Evolutionary conservation across 2,329 filamentous ascomycete genomes (phyloP).

Genomic region (Aspergillus brunneoviolaceus): DNA sequence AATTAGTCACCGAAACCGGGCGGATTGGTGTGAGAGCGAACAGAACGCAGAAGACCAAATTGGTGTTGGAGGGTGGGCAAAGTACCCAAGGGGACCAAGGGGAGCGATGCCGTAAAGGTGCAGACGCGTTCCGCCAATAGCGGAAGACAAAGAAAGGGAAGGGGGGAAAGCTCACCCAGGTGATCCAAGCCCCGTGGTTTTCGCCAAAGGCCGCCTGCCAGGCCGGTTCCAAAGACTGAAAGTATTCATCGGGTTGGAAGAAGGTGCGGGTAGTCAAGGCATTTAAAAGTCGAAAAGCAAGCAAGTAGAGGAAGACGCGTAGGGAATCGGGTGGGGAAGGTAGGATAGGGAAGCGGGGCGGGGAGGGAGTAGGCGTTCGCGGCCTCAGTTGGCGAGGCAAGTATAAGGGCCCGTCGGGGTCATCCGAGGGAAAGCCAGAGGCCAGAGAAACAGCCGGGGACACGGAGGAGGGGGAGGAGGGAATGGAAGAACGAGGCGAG

Average conservation of each 20-base stretch:
- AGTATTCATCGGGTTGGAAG: slow-evolving; percentile 98
- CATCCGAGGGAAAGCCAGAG: neutral
- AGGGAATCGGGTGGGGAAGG: slow-evolving; percentile 13
- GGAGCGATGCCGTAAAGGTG: neutral
- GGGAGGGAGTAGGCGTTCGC: slow-evolving; percentile 1
- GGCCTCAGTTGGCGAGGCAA: neutral
- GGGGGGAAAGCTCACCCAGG: slow-evolving; percentile 68
- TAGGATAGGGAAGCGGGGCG: slow-evolving; percentile 8
- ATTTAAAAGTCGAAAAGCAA: slow-evolving; percentile 77
- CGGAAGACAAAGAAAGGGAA: neutral
- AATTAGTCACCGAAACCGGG: slow-evolving; percentile 5
- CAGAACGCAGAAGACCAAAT: neutral
- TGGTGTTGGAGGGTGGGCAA: neutral
- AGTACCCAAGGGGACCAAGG: too few relatives aligned
- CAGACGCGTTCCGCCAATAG: neutral
- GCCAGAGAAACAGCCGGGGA: neutral
- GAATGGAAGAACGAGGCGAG: neutral
- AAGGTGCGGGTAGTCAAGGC: slow-evolving; percentile 79
- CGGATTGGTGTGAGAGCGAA: neutral
- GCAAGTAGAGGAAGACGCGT: slow-evolving; percentile 39
- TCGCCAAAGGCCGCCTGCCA: slow-evolving; percentile 84
- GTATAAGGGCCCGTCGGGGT: neutral
- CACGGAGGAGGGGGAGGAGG: neutral
- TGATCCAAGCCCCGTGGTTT: slow-evolving; percentile 81
- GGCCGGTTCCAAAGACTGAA: slow-evolving; percentile 90